Conservation (phyloP, 352 stramenopile genomes). For the Phytophthora vignae region DNA sequence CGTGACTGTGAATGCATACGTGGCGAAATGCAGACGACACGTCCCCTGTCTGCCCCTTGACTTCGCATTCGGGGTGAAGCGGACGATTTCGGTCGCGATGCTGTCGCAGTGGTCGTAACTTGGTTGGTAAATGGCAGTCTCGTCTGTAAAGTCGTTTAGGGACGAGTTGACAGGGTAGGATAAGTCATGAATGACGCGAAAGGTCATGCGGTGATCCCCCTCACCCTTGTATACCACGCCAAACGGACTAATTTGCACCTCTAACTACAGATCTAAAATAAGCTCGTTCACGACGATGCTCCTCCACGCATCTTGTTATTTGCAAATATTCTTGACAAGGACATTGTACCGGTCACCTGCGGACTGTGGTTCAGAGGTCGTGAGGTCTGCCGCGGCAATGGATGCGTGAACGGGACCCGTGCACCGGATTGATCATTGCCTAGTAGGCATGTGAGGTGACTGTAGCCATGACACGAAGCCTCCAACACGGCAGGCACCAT, state of each 20-base stretch:
- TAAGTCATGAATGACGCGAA: conserved; percentile 26
- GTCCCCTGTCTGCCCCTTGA: conserved; percentile 16
- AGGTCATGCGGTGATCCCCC: background rate
- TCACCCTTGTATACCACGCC: conserved; percentile 22
- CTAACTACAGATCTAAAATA: conserved; percentile 4
- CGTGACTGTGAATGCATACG: conserved; percentile 15
- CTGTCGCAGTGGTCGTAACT: conserved; percentile 8
- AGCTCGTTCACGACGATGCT: conserved; percentile 11
- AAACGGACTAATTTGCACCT: conserved; percentile 24
- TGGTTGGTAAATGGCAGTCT: background rate
- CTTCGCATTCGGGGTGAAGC: background rate
- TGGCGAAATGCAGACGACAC: conserved; percentile 23
- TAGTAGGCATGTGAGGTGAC: background rate
- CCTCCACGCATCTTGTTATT: conserved; percentile 2
- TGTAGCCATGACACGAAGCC: background rate
- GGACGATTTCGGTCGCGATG: conserved; percentile 14
- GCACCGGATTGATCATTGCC: background rate
- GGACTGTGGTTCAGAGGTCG: background rate
- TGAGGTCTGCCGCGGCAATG: background rate
- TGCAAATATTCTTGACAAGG: conserved; percentile 7
- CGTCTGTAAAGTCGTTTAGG: conserved; percentile 21
- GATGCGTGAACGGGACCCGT: background rate
- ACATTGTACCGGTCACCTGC: conserved; percentile 5
- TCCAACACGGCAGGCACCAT: background rate
- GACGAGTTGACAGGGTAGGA: conserved; percentile 17